Evolutionary conservation across 805 yeast species (phyloP).

Genomic region (Sporopachydermia lactativora): DNA sequence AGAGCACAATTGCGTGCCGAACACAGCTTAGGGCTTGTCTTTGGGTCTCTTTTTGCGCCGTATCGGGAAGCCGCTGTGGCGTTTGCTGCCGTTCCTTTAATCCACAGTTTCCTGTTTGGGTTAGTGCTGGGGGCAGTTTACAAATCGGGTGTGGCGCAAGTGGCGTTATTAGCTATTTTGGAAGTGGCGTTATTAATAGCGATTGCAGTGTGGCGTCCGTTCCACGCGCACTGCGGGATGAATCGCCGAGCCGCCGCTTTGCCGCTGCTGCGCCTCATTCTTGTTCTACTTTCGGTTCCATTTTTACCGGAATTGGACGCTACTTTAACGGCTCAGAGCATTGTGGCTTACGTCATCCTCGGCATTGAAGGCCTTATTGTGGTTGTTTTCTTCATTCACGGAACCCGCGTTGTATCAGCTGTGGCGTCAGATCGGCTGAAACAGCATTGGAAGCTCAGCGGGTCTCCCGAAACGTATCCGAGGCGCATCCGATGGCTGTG

Average conservation of each 20-base stretch:
- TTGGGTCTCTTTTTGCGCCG: slow-evolving; percentile 20
- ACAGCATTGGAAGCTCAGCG: background rate
- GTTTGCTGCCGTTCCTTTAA: slow-evolving; percentile 10
- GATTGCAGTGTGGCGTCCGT: slow-evolving; percentile 14
- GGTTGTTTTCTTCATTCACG: background rate
- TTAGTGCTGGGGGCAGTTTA: slow-evolving; percentile 19
- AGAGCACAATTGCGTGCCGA: background rate
- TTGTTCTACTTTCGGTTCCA: slow-evolving; percentile 14
- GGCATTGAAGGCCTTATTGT: background rate
- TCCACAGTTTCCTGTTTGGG: slow-evolving; percentile 15
- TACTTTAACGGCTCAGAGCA: background rate
- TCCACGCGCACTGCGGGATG: slow-evolving; percentile 14
- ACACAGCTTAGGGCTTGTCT: slow-evolving; percentile 8
- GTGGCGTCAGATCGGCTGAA: background rate
- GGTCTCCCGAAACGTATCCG: background rate
- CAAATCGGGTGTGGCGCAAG: slow-evolving; percentile 20
- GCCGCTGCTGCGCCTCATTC: slow-evolving; percentile 11
- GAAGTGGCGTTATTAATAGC: slow-evolving; percentile 14
- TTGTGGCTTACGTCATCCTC: background rate
- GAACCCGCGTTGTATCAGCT: background rate
- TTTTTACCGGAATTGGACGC: slow-evolving; percentile 11
- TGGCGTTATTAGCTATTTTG: slow-evolving; percentile 15
- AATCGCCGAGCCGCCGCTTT: slow-evolving; percentile 10
- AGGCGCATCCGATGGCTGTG: too few relatives aligned
- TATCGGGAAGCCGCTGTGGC: slow-evolving; percentile 12